phyloP scores from a whole-genome alignment of 176 grass and related monocot genomes.

The Poa annua region DNA sequence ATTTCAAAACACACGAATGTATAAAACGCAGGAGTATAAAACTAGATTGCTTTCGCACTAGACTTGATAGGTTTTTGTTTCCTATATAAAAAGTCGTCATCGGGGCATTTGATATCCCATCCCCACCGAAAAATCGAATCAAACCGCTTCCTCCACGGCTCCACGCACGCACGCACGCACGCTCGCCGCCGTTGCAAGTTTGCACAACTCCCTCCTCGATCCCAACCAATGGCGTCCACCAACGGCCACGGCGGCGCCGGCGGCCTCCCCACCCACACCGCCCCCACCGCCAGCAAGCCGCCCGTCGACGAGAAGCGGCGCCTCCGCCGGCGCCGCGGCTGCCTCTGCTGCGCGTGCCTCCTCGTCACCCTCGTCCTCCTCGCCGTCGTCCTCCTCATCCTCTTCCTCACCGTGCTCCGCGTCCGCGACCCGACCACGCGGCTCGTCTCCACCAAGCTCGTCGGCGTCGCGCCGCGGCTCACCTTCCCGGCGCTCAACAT shows the following conservation, averaged over 20 bases:
- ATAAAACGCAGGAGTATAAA: not conserved
- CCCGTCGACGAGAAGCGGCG: constrained; percentile 10
- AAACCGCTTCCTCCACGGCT: not conserved
- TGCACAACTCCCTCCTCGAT: not conserved
- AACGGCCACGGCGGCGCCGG: not conserved
- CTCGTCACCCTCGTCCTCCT: constrained; percentile 34
- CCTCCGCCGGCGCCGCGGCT: not conserved
- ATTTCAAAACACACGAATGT: too few species aligned
- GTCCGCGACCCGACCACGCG: constrained; percentile 52
- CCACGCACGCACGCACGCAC: not conserved
- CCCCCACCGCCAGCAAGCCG: not conserved
- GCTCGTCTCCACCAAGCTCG: constrained; percentile 46
- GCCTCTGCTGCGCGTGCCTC: constrained; percentile 44
- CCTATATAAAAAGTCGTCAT: constrained; percentile 11
- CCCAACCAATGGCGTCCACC: constrained; percentile 41
- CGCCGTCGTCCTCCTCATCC: constrained; percentile 44
- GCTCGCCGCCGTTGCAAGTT: not conserved
- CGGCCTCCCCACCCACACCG: constrained; percentile 31
- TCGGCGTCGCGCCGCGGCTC: constrained; percentile 50
- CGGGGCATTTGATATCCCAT: not conserved
- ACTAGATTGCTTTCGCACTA: not conserved
- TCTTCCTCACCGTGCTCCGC: constrained; percentile 60
- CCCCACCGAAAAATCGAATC: constrained; percentile 9
- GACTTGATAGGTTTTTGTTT: too few species aligned
- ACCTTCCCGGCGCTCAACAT: constrained; percentile 19